Conservation (phyloP, 1,139 yeast species). For the Protomyces arabidopsidicola region DNA sequence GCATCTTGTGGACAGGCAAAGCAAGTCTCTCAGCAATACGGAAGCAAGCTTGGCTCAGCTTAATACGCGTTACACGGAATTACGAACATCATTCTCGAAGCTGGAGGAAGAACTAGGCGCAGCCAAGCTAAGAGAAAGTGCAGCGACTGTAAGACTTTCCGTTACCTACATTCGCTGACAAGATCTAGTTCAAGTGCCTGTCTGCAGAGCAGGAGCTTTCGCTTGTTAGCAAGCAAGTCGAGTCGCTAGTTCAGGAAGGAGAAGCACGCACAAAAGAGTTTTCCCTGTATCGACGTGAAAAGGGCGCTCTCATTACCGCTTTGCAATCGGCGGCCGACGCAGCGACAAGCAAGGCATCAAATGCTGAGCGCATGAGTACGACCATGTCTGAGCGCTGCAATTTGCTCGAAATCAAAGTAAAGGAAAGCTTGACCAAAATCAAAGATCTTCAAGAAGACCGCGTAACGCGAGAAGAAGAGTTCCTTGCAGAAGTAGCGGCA, state of each 20-base stretch:
- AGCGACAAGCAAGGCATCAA: constrained; percentile 34
- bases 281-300: constrained; percentile 42
- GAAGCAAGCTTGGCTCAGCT: constrained; percentile 52
- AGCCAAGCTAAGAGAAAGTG: constrained; percentile 39
- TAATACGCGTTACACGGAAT: constrained; percentile 47
- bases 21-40: constrained; percentile 49
- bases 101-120: constrained; percentile 43
- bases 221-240: constrained; percentile 41
- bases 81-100: constrained; percentile 44
- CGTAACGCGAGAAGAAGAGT: constrained; percentile 50
- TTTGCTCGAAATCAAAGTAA: constrained; percentile 42
- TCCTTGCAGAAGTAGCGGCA: constrained; percentile 56
- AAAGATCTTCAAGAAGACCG: constrained; percentile 50
- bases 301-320: constrained; percentile 36
- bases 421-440: constrained; percentile 43
- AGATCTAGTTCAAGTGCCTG: constrained; percentile 37
- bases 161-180: background rate
- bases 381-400: constrained; percentile 40
- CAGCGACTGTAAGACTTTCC: constrained; percentile 40
- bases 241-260: constrained; percentile 43
- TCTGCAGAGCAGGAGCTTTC: constrained; percentile 43
- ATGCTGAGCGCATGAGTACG: constrained; percentile 34
- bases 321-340: constrained; percentile 42
- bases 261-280: constrained; percentile 41
- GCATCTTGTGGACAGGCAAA: constrained; percentile 46